A percentile compares a stretch with the other conserved stretches of the same genome.
Evolutionary conservation across 768 basidiomycete species (phyloP).

Genomic region (Lentinula boryana): DNA sequence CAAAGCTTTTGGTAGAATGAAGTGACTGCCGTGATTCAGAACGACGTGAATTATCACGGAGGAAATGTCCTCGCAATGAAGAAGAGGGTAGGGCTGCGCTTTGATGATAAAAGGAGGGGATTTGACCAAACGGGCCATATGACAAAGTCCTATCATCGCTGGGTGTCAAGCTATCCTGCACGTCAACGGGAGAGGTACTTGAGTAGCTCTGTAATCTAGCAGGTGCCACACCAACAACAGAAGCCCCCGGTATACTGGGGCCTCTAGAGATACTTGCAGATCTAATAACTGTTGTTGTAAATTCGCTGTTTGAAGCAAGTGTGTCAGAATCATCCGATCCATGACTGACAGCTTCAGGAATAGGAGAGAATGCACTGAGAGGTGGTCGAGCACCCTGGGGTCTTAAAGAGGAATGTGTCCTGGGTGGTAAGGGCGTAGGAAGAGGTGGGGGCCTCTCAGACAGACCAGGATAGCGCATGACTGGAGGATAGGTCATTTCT

Average conservation of each 20-base stretch:
- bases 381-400: conserved; percentile 22
- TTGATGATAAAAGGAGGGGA: background rate
- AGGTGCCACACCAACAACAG: conserved; percentile 26
- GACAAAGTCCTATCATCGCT: conserved; percentile 2
- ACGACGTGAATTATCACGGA: conserved; percentile 6
- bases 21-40: conserved; percentile 29
- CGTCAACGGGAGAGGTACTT: conserved; percentile 5
- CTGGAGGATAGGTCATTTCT: conserved; percentile 50
- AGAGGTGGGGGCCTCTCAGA: conserved; percentile 6
- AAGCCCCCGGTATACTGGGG: conserved; percentile 12
- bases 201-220: conserved; percentile 23
- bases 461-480: conserved; percentile 16
- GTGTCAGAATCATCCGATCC: conserved; percentile 34
- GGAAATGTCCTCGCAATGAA: conserved; percentile 14
- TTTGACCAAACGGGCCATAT: background rate
- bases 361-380: conserved; percentile 29
- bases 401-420: conserved; percentile 11
- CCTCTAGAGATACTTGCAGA: conserved; percentile 19
- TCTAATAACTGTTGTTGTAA: conserved; percentile 15
- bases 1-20: conserved; percentile 39
- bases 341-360: conserved; percentile 18
- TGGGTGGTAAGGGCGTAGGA: conserved; percentile 8
- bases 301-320: conserved; percentile 24
- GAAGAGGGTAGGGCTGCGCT: conserved; percentile 19
- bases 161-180: background rate